These are phyloP conservation scores for Podospora comata DNA, from an alignment of 495 filamentous ascomycete genomes.

Conservation along the genomic window DNA sequence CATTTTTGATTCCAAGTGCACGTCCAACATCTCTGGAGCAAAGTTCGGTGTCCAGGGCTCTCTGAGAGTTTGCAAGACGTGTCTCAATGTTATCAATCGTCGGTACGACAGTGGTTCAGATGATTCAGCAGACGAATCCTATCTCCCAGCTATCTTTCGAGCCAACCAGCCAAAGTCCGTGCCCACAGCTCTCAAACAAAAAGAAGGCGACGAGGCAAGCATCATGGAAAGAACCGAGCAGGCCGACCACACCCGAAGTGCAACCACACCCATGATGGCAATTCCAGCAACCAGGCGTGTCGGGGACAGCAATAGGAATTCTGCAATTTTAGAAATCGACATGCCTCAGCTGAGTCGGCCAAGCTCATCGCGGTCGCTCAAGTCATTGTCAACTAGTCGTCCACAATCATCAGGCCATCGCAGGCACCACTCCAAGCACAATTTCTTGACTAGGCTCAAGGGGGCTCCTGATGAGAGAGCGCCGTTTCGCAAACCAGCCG, in stretches of 20 bases:
- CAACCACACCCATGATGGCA: slow-evolving; percentile 69
- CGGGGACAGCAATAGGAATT: slow-evolving; percentile 76
- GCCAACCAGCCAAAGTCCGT: slow-evolving; percentile 43
- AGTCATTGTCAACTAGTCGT: slow-evolving; percentile 62
- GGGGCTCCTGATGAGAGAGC: slow-evolving; percentile 62
- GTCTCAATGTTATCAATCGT: slow-evolving; percentile 85
- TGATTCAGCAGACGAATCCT: slow-evolving; percentile 70
- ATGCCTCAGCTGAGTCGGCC: slow-evolving; percentile 67
- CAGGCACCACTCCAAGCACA: slow-evolving; percentile 82
- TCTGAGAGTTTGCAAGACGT: slow-evolving; percentile 91
- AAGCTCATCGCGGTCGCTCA: slow-evolving; percentile 90
- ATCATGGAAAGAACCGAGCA: slow-evolving; percentile 43
- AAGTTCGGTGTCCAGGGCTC: slow-evolving; percentile 84
- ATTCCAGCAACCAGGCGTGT: slow-evolving; percentile 83
- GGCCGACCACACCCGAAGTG: slow-evolving; percentile 40
- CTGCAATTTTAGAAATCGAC: slow-evolving; percentile 86
- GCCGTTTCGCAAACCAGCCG: slow-evolving; percentile 78
- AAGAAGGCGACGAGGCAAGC: slow-evolving; percentile 38
- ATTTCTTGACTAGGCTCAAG: slow-evolving; percentile 62
- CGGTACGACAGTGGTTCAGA: slow-evolving; percentile 83
- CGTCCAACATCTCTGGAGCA: slow-evolving; percentile 77
- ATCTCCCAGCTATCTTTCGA: slow-evolving; percentile 53
- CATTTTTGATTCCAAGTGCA: slow-evolving; percentile 97
- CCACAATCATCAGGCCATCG: slow-evolving; percentile 75
- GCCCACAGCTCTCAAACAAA: slow-evolving; percentile 26